phyloP scores from a whole-genome alignment of 2,329 filamentous ascomycete genomes.

The Fusarium sororula region DNA sequence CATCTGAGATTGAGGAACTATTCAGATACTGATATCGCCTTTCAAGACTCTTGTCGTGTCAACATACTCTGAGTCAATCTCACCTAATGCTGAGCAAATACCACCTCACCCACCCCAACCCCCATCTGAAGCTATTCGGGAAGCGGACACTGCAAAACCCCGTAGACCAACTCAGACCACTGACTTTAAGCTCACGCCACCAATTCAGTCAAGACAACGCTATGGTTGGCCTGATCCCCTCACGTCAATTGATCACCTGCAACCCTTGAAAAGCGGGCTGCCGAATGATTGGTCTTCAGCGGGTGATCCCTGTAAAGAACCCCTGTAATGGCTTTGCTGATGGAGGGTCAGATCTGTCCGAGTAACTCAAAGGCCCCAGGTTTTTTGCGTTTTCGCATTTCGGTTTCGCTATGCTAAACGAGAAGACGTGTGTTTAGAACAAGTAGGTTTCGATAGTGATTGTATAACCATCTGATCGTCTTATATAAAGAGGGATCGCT shows the following conservation, averaged over 20 bases:
- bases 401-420: constrained; percentile 22
- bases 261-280: constrained; percentile 9
- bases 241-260: constrained; percentile 9
- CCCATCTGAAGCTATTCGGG: constrained; percentile 1
- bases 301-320: not conserved
- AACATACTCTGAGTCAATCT: not conserved
- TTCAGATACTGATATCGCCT: too few relatives aligned
- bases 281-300: not conserved
- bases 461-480: too few relatives aligned
- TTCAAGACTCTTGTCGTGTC: not conserved
- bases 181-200: constrained; percentile 22
- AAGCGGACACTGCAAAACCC: not conserved
- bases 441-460: not conserved
- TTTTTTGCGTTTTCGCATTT: constrained; percentile 24
- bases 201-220: not conserved
- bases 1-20: too few relatives aligned
- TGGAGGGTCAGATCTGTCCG: constrained; percentile 28
- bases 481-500: not conserved
- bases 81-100: not conserved
- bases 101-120: not conserved
- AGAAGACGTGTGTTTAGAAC: not conserved
- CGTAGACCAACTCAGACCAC: not conserved
- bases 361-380: constrained; percentile 33
- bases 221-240: constrained; percentile 3
- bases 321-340: not conserved